Evolutionary conservation across 495 filamentous ascomycete species (phyloP).

Genomic region (Physcia stellaris): DNA sequence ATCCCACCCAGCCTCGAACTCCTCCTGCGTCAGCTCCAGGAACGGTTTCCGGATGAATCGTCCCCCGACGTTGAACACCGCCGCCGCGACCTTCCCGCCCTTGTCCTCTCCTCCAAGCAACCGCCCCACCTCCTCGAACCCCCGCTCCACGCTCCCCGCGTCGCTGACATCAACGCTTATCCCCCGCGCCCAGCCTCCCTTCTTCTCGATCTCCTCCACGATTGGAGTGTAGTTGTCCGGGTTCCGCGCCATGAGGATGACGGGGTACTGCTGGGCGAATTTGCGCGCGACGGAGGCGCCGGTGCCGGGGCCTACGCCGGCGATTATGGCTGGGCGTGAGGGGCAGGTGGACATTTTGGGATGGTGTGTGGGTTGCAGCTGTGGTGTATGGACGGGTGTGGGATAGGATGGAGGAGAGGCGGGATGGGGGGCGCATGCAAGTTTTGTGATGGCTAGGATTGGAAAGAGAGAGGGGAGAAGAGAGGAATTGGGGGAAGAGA

Average conservation of each 20-base stretch:
- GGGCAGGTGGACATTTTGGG: constrained; percentile 9
- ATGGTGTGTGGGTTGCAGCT: too few relatives aligned
- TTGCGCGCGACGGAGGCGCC: constrained; percentile 47
- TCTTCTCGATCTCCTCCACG: constrained; percentile 58
- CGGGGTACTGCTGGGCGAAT: constrained; percentile 61
- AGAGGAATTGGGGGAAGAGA: too few relatives aligned
- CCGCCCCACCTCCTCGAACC: constrained; percentile 54
- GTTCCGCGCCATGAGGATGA: constrained; percentile 61
- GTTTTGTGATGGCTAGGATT: neutral
- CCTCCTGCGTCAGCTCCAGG: constrained; percentile 52
- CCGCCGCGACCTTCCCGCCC: constrained; percentile 44
- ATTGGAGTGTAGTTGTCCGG: constrained; percentile 50
- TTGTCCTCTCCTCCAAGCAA: constrained; percentile 25
- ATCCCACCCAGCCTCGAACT: constrained; percentile 43
- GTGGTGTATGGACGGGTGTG: neutral
- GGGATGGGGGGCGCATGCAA: constrained; percentile 9
- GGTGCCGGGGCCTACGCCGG: constrained; percentile 55
- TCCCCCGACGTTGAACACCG: constrained; percentile 70
- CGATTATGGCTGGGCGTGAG: constrained; percentile 48
- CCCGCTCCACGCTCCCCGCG: constrained; percentile 42
- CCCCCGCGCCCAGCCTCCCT: constrained; percentile 60
- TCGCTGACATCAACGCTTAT: constrained; percentile 61
- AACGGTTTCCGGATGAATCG: constrained; percentile 67
- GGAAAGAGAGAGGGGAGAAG: too few relatives aligned
- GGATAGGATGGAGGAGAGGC: constrained; percentile 8